These are phyloP conservation scores for Candida railenensis DNA, from an alignment of 805 yeast genomes.

Conservation along the genomic window DNA sequence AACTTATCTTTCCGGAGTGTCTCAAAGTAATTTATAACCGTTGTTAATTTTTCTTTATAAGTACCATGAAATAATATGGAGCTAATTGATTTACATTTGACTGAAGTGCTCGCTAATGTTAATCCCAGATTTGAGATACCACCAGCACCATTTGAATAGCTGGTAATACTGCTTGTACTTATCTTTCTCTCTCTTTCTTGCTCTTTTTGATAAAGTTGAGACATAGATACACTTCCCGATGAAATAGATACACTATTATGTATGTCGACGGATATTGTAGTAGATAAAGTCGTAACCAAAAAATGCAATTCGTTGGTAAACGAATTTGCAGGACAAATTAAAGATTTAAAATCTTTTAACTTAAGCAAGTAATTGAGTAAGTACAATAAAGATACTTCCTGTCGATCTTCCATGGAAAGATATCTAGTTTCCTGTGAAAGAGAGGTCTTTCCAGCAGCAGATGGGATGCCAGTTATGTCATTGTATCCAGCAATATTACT, in stretches of 20 bases:
- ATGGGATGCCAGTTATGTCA: background rate
- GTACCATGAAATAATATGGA: conserved; percentile 24
- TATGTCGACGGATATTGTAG: conserved; percentile 21
- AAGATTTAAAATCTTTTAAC: conserved; percentile 15
- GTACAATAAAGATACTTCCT: conserved; percentile 29
- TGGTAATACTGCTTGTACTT: background rate
- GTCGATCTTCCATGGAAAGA: conserved; percentile 17
- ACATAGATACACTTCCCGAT: background rate
- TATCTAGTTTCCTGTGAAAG: background rate
- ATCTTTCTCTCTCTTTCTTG: conserved; percentile 1
- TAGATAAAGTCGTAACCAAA: conserved; percentile 19
- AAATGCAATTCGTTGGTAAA: conserved; percentile 17
- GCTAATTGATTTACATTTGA: conserved; percentile 15
- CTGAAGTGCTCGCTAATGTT: conserved; percentile 7
- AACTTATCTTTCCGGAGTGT: conserved; percentile 10
- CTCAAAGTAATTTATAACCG: conserved; percentile 19
- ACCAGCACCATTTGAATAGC: background rate
- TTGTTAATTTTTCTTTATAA: conserved; percentile 27
- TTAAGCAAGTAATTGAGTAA: conserved; percentile 22
- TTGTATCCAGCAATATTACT: background rate
- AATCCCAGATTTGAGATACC: background rate
- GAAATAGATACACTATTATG: conserved; percentile 9
- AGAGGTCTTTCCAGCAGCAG: background rate
- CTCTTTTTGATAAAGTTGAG: conserved; percentile 1
- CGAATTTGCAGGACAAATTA: conserved; percentile 12